A percentile compares a stretch with the other conserved stretches of the same genome.
Conservation (phyloP, 2,329 filamentous ascomycete genomes). For the Aspergillus intermedius region DNA sequence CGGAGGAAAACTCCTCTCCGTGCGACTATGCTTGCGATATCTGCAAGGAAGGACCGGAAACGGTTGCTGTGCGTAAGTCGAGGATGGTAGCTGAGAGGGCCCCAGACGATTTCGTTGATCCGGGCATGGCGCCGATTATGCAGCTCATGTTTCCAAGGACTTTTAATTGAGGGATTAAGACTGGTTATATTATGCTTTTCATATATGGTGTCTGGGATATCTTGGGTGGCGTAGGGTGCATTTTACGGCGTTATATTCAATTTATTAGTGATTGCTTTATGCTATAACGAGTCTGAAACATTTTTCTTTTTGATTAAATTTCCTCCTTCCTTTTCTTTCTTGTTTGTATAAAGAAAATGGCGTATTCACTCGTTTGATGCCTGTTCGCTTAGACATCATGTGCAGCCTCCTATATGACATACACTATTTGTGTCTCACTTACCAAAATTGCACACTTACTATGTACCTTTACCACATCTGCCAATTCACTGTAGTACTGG, state of each 20-base stretch:
- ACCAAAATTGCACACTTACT: no score
- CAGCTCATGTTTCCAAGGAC: constrained; percentile 11
- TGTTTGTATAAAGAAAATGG: no score
- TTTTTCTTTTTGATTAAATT: no score
- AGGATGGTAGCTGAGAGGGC: constrained; percentile 21
- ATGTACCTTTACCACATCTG: no score
- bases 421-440: no score
- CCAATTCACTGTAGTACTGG: not conserved
- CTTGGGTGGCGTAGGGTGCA: not conserved
- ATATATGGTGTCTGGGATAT: not conserved
- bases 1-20: constrained; percentile 31
- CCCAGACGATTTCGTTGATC: constrained; percentile 7
- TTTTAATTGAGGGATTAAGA: not conserved
- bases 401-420: no score
- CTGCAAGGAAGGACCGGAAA: constrained; percentile 60
- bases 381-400: no score
- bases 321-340: no score
- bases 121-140: constrained; percentile 7
- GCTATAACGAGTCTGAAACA: no score
- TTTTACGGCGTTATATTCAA: no score
- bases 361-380: no score
- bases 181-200: not conserved
- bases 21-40: constrained; percentile 74
- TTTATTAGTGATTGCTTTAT: no score
- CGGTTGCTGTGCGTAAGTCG: constrained; percentile 52